These are phyloP conservation scores for Gastroboletus turbinatus DNA, from an alignment of 1,284 basidiomycete species.

Conservation along the genomic window DNA sequence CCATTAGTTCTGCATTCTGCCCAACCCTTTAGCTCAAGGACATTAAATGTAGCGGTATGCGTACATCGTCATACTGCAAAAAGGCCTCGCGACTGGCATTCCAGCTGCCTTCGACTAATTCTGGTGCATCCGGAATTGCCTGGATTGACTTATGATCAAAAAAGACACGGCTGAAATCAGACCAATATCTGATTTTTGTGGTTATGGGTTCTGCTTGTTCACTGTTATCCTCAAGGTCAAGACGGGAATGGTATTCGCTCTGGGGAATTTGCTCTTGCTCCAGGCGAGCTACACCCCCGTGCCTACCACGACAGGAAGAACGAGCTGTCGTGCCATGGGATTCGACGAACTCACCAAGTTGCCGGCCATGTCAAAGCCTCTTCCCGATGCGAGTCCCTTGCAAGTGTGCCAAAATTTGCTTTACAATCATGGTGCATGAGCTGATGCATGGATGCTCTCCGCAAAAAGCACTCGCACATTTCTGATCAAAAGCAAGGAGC, in stretches of 20 bases:
- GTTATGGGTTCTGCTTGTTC: constrained; percentile 22
- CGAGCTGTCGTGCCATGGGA: not conserved
- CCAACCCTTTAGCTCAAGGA: constrained; percentile 8
- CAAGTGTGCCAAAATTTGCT: constrained; percentile 68
- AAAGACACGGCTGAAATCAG: constrained; percentile 72
- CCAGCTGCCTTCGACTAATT: constrained; percentile 57
- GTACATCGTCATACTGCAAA: constrained; percentile 53
- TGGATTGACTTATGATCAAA: constrained; percentile 66
- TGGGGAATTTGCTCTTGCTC: constrained; percentile 51
- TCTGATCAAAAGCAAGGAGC: constrained; percentile 62
- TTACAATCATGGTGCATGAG: constrained; percentile 12
- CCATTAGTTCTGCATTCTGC: constrained; percentile 61
- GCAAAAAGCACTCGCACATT: constrained; percentile 44
- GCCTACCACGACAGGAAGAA: constrained; percentile 41
- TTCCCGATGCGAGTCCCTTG: constrained; percentile 32
- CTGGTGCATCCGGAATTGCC: constrained; percentile 54
- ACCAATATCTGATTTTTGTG: constrained; percentile 65
- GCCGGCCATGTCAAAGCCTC: constrained; percentile 33
- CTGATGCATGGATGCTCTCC: not conserved
- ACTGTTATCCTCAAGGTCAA: constrained; percentile 40
- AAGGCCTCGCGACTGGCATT: constrained; percentile 51
- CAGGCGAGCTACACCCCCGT: constrained; percentile 48
- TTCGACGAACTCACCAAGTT: constrained; percentile 27
- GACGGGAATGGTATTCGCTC: constrained; percentile 53
- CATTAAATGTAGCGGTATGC: constrained; percentile 5